Evolutionary conservation across 345 rosid genomes (phyloP).

Genomic region (Balakata baccata): DNA sequence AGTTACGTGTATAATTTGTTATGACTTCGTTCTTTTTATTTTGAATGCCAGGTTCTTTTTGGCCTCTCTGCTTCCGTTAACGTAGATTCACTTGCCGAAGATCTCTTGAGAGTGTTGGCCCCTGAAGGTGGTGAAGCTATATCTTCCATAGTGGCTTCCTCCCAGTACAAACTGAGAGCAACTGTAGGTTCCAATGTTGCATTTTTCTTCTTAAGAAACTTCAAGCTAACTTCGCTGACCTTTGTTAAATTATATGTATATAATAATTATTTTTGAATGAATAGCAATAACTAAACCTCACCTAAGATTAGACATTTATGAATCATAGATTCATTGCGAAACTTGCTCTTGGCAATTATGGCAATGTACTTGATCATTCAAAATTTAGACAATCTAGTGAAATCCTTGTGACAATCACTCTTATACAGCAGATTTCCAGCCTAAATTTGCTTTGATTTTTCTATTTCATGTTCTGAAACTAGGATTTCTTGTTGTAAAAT

Average conservation of each 20-base stretch:
- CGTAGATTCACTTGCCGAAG: slow-evolving; percentile 55
- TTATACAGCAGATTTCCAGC: background rate
- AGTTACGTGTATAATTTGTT: background rate
- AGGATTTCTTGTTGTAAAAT: too few species aligned
- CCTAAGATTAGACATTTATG: background rate
- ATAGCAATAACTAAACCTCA: background rate
- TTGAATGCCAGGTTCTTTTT: slow-evolving; percentile 61
- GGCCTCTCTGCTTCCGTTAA: slow-evolving; percentile 67
- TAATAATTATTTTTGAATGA: too few species aligned
- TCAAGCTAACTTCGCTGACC: background rate
- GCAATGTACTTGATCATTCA: background rate
- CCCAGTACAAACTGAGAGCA: slow-evolving; percentile 64
- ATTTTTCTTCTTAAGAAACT: background rate
- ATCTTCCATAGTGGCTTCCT: slow-evolving; percentile 57
- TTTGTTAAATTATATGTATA: background rate
- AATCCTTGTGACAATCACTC: background rate
- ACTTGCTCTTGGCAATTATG: background rate
- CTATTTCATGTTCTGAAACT: too few species aligned
- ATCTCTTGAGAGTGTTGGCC: slow-evolving; percentile 47
- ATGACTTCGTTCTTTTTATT: background rate
- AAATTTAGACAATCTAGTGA: background rate
- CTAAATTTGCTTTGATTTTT: too few species aligned
- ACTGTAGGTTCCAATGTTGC: slow-evolving; percentile 43
- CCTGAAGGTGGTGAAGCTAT: slow-evolving; percentile 35
- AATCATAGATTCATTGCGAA: background rate